A percentile compares a stretch with the other conserved stretches of the same genome.
Evolutionary conservation across 768 basidiomycete species (phyloP).

Genomic region (Lactarius quietus): DNA sequence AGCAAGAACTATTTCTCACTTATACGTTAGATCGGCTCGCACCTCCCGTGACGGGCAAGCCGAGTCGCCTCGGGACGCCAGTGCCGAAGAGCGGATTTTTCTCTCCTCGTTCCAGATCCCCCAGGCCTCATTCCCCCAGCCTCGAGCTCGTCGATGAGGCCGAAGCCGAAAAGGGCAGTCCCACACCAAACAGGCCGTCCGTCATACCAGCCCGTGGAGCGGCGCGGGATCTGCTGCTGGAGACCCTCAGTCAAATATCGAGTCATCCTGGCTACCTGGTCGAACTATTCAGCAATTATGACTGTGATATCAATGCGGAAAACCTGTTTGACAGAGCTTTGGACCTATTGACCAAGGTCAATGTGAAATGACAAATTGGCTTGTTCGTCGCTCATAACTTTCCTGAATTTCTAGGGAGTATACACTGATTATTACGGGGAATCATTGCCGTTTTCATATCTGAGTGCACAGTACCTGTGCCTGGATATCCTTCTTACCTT

Average conservation of each 20-base stretch:
- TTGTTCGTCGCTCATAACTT: conserved; percentile 3
- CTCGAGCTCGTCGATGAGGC: conserved; percentile 38
- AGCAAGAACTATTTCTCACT: conserved; percentile 91
- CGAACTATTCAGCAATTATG: conserved; percentile 93
- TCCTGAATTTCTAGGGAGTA: conserved; percentile 54
- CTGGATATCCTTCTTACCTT: conserved; percentile 84
- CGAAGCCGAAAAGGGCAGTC: conserved; percentile 48
- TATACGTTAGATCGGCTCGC: conserved; percentile 91
- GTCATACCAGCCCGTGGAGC: conserved; percentile 72
- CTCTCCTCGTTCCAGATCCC: conserved; percentile 30
- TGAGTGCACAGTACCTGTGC: conserved; percentile 81
- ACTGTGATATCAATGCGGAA: conserved; percentile 95
- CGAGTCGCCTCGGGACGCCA: conserved; percentile 26
- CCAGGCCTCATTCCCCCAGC: conserved; percentile 41
- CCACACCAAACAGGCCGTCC: conserved; percentile 37
- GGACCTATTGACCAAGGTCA: conserved; percentile 74
- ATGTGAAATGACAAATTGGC: background rate
- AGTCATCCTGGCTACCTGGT: conserved; percentile 90
- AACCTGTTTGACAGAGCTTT: conserved; percentile 89
- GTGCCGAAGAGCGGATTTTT: conserved; percentile 13
- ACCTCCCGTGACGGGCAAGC: conserved; percentile 41
- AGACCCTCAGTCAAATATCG: conserved; percentile 78
- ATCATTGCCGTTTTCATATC: conserved; percentile 57
- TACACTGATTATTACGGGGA: conserved; percentile 65
- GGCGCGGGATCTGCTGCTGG: conserved; percentile 85